These are phyloP conservation scores for Mitragyna speciosa DNA, from an alignment of 257 asterid genomes.

Conservation along the genomic window DNA sequence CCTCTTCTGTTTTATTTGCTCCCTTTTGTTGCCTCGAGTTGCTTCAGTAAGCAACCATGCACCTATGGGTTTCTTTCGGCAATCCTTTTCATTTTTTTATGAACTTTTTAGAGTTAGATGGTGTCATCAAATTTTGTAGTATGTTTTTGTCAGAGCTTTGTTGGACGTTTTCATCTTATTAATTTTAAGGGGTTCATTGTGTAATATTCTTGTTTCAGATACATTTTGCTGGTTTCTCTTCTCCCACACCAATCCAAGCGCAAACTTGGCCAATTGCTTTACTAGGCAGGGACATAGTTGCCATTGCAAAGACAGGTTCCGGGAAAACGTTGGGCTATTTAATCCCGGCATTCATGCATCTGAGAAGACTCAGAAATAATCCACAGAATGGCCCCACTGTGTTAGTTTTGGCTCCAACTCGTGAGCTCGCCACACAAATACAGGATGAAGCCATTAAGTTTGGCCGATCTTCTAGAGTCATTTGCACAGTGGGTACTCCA, in stretches of 20 bases:
- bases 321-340: constrained; percentile 95
- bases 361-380: constrained; percentile 65
- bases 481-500: constrained; percentile 70
- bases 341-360: constrained; percentile 88
- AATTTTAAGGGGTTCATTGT: constrained; percentile 22
- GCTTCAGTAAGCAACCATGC: constrained; percentile 98
- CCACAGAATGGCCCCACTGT: constrained; percentile 87
- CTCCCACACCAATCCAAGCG: constrained; percentile 97
- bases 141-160: constrained; percentile 21
- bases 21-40: constrained; percentile 87
- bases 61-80: constrained; percentile 61
- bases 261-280: constrained; percentile 96
- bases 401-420: constrained; percentile 91
- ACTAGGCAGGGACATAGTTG: constrained; percentile 81
- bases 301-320: constrained; percentile 97
- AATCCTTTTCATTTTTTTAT: constrained; percentile 27
- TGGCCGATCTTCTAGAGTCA: constrained; percentile 88
- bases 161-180: constrained; percentile 16
- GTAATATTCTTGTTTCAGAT: constrained; percentile 53
- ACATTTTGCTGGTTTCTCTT: constrained; percentile 75
- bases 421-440: constrained; percentile 98
- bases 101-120: constrained; percentile 15
- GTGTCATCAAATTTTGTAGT: constrained; percentile 8
- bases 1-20: constrained; percentile 78
- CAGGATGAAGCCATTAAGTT: constrained; percentile 95